Base-by-base conservation (phyloP, 352 stramenopile genomes). In the Phytophthora constricta region DNA sequence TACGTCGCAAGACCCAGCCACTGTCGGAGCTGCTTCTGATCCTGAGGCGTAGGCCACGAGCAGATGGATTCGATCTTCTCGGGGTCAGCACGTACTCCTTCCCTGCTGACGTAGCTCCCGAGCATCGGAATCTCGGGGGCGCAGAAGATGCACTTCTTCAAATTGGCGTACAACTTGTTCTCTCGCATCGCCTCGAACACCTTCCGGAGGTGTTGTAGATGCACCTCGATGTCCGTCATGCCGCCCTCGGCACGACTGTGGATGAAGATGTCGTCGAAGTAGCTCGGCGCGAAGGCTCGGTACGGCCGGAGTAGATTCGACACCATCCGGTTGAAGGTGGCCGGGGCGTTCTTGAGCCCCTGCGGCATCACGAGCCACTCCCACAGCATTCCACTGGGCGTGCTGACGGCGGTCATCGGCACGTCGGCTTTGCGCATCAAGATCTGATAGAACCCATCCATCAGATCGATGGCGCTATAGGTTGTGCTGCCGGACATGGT, bases 241-340 rank as follows among this genome's bases (percentile, higher is more conserved):
- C 31, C 31, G 31, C 31, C 7, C 31, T 37, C 31, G 31, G 31
- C 31, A 37, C 31, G 31, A 37, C 31, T 37, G 31, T 37, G 31
- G 13, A 37, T 37, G 48, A 62, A 76, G 42, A 81, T 54, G 19
- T 76, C 69, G 34, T 81, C 69, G 42, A 81, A 76, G 14, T 78
- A 78, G 17, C 50, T 63, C 14, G 49, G 69, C 2, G 67, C 51
- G 37, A 70, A 67, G 17, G 60, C 50, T 4, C 56, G 58, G n/a
- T 70, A 25, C 3, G 58, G 49, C 0, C 56, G 41, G 3, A 59
- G 26, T n/a, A 71, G 17, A n/a, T 58, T 28, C 4, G 52, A 64
- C 0, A 83, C 65, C 19, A 72, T 41, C 1, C 68, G 33, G 48
- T 77, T 77, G 58, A 75, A 77, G 0, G 68, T 75, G 2, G 66